A percentile compares a stretch with the other conserved stretches of the same genome.
Conservation (phyloP, 768 basidiomycete species). For the Tubosaeta brunneosetosa region DNA sequence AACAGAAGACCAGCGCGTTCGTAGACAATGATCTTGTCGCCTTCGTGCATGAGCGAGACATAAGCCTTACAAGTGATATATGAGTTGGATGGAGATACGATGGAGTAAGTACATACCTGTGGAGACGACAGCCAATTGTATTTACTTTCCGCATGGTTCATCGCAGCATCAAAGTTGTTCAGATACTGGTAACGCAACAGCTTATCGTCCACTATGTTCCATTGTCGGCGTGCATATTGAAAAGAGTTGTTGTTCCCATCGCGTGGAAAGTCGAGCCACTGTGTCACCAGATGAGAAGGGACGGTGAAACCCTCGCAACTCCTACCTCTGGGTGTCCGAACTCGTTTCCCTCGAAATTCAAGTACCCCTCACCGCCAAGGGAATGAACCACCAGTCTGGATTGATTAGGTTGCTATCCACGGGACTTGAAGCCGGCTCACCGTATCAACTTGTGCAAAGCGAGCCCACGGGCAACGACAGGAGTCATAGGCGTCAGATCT, state of each 20-base stretch:
- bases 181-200: slow-evolving; percentile 90
- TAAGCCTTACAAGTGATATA: slow-evolving; percentile 53
- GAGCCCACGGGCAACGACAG: slow-evolving; percentile 81
- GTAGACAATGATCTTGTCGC: slow-evolving; percentile 88
- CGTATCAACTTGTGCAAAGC: slow-evolving; percentile 97
- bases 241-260: slow-evolving; percentile 94
- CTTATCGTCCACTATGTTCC: slow-evolving; percentile 87
- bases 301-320: neutral
- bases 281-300: neutral
- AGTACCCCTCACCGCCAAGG: slow-evolving; percentile 94
- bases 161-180: slow-evolving; percentile 87
- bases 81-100: slow-evolving; percentile 5
- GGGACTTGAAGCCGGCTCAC: slow-evolving; percentile 36
- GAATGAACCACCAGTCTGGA: slow-evolving; percentile 81
- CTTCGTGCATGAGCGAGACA: slow-evolving; percentile 90
- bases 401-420: neutral
- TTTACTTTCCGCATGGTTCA: slow-evolving; percentile 81
- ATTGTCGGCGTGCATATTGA: slow-evolving; percentile 95
- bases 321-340: slow-evolving; percentile 95
- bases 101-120: slow-evolving; percentile 47
- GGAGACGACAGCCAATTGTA: slow-evolving; percentile 82
- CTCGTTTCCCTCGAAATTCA: slow-evolving; percentile 98
- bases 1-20: slow-evolving; percentile 93
- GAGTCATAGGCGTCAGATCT: slow-evolving; percentile 75
- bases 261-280: slow-evolving; percentile 99